phyloP scores from a whole-genome alignment of 805 yeast genomes.

The Suhomyces sp. region DNA sequence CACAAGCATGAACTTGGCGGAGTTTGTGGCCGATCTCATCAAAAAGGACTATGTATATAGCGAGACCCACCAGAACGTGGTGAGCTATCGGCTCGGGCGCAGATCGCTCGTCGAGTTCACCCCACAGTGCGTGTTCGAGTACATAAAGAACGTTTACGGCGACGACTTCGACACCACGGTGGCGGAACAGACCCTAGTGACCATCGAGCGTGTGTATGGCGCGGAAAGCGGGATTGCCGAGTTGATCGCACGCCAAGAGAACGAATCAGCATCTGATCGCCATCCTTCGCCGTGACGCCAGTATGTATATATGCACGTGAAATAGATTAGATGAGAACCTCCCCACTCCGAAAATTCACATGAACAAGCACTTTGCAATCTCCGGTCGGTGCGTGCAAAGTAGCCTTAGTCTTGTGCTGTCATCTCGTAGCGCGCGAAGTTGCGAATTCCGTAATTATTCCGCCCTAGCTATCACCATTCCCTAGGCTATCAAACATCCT shows the following conservation, averaged over 20 bases:
- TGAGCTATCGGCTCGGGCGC: constrained; percentile 30
- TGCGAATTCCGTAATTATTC: not conserved
- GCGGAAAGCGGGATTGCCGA: constrained; percentile 3
- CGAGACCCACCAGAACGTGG: constrained; percentile 11
- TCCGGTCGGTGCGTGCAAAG: not conserved
- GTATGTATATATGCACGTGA: not conserved
- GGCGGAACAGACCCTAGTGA: constrained; percentile 16
- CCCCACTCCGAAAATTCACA: not conserved
- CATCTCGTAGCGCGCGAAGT: not conserved
- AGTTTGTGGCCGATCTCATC: constrained; percentile 24
- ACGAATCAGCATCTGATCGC: not conserved
- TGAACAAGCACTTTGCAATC: not conserved
- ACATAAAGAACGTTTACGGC: constrained; percentile 24
- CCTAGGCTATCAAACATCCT: no score
- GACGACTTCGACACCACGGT: constrained; percentile 18
- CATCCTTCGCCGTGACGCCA: not conserved
- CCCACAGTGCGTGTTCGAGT: constrained; percentile 26
- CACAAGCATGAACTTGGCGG: constrained; percentile 16
- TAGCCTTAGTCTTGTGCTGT: not conserved
- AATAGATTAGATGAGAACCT: not conserved
- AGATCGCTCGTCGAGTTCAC: constrained; percentile 31
- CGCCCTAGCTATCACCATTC: not conserved
- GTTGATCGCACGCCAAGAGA: not conserved
- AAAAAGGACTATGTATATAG: constrained; percentile 27
- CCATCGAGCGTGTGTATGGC: constrained; percentile 25